Conservation (phyloP, 805 yeast genomes). For the Dipodascus geniculatus region DNA sequence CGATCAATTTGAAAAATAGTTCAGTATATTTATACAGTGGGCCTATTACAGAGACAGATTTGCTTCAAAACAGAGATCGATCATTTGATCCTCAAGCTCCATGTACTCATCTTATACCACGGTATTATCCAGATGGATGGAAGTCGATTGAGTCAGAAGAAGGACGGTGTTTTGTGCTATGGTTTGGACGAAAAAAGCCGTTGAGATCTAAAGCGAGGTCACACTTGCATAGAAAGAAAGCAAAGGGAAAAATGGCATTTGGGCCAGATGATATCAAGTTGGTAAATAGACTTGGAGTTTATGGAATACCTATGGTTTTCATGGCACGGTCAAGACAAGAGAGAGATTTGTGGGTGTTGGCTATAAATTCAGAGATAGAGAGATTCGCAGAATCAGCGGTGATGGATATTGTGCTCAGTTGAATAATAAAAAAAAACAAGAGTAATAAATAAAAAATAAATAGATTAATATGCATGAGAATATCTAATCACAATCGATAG, state of each 20-base stretch:
- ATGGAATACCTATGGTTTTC: slow-evolving; percentile 61
- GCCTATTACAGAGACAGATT: slow-evolving; percentile 41
- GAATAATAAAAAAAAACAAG: neutral
- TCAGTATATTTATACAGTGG: slow-evolving; percentile 63
- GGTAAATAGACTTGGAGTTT: slow-evolving; percentile 46
- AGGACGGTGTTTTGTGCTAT: slow-evolving; percentile 68
- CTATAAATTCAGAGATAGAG: slow-evolving; percentile 24
- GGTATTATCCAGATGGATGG: slow-evolving; percentile 77
- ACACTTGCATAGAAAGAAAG: neutral
- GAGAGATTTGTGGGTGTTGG: slow-evolving; percentile 68
- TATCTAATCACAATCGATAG: neutral
- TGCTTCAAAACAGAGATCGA: slow-evolving; percentile 33
- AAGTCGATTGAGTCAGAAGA: slow-evolving; percentile 64
- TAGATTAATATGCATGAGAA: neutral
- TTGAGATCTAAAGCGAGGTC: slow-evolving; percentile 19
- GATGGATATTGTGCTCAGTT: slow-evolving; percentile 13
- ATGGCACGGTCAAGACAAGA: slow-evolving; percentile 75
- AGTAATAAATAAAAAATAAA: neutral
- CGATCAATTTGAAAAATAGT: slow-evolving; percentile 53
- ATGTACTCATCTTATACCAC: slow-evolving; percentile 49
- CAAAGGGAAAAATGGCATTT: neutral
- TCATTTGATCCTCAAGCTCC: slow-evolving; percentile 39
- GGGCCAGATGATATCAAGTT: slow-evolving; percentile 15
- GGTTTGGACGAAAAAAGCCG: slow-evolving; percentile 62
- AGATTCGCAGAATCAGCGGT: slow-evolving; percentile 10